Evolutionary conservation across 176 grass and related monocot species (phyloP), one percentile per base, ranked within the genome.

Genomic region (Oryza nivara): DNA sequence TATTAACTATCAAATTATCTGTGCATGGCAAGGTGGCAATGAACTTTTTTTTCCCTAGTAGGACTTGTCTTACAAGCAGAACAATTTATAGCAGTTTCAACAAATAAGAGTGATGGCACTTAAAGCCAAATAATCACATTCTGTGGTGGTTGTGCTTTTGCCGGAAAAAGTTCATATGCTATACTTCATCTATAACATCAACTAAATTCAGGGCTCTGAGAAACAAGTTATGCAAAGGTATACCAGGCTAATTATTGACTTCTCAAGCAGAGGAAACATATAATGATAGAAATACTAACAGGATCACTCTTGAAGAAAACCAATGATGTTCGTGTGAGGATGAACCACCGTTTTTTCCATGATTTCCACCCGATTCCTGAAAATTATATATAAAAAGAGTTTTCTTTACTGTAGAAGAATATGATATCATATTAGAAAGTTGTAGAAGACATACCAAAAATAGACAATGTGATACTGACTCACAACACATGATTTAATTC

Each of bases 241-340:
- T 0, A 84, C n/a, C 16, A 8, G 4, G 41, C 30, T 32, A 79
- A 79, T 30, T 78, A 83, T 74, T 74, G 61, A 70, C 60, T 77
- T 54, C 8, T 6, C 12, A 83, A 69, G 74, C 40, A 64, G 63
- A 75, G 11, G 70, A 41, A 81, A 83, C 32, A 84, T 10, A 65
- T 43, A 70, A 70, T 43, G 23, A 52, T 34, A 66, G 64, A 68
- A 66, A 78, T 80, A 86, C 93, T 89, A 86, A 99, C 97, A 84
- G 97, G 97, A 88, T 99, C 92, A 82, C 84, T 99, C 88, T 99
- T 99, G 88, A 99, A 99, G 88, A 99, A 99, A 91, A 99, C 97
- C 48, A 99, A 81, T 73, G 97, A 99, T 60, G 97, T 92, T 74
- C 97, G 84, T 67, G 93, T 96, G 89, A 99, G 97, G 58, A 99